A percentile compares a stretch with the other conserved stretches of the same genome.
These are phyloP conservation scores for Amanita thiersii DNA, from an alignment of 768 basidiomycete genomes.

Conservation along the genomic window DNA sequence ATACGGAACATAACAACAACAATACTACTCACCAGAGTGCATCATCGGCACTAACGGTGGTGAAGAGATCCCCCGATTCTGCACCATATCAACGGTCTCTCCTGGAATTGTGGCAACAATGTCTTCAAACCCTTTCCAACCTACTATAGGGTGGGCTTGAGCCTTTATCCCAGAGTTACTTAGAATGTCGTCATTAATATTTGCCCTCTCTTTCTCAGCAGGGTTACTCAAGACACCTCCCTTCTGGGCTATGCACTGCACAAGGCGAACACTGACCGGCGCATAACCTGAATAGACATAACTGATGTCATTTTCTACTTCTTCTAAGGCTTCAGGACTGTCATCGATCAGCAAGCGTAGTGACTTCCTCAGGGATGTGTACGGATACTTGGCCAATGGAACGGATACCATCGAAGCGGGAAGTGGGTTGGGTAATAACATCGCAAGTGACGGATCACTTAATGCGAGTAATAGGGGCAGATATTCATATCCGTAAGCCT, in stretches of 20 bases:
- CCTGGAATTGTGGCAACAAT: conserved; percentile 77
- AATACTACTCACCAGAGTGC: conserved; percentile 8
- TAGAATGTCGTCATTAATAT: conserved; percentile 23
- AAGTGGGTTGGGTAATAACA: conserved; percentile 61
- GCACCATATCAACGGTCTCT: conserved; percentile 68
- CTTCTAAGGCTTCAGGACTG: conserved; percentile 63
- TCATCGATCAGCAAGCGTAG: conserved; percentile 92
- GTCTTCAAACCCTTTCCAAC: conserved; percentile 98
- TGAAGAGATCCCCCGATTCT: conserved; percentile 20
- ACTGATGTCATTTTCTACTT: conserved; percentile 89
- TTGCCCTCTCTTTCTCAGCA: conserved; percentile 45
- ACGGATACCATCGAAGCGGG: conserved; percentile 29
- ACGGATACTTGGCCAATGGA: conserved; percentile 59
- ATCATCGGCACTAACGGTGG: conserved; percentile 2
- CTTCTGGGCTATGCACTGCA: conserved; percentile 92
- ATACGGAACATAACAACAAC: conserved; percentile 35
- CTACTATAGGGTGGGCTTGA: conserved; percentile 86
- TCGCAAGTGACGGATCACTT: conserved; percentile 55
- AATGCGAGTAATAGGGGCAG: conserved; percentile 62
- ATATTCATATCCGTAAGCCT: conserved; percentile 72
- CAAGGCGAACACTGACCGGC: conserved; percentile 82
- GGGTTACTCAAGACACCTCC: conserved; percentile 82
- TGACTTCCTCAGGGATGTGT: conserved; percentile 65
- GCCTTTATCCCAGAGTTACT: conserved; percentile 40
- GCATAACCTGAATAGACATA: conserved; percentile 98